These are phyloP conservation scores for Exophiala lecanii-corni DNA, from an alignment of 2,329 filamentous ascomycete genomes.

Conservation along the genomic window DNA sequence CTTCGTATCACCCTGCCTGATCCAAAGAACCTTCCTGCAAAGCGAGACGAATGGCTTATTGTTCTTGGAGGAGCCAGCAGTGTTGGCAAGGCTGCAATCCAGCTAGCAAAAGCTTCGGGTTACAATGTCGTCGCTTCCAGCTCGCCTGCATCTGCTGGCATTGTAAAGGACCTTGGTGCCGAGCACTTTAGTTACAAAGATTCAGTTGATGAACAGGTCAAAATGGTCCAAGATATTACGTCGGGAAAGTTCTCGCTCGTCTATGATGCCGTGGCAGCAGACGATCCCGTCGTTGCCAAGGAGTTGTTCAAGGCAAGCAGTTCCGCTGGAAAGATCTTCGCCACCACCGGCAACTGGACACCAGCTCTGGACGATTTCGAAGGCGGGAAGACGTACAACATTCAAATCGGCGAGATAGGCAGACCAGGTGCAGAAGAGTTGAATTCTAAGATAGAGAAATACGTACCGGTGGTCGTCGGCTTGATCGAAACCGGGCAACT, in stretches of 20 bases:
- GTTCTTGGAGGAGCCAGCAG: conserved; percentile 33
- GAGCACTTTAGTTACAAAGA: conserved; percentile 32
- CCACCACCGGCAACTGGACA: conserved; percentile 27
- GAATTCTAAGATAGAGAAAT: conserved; percentile 23
- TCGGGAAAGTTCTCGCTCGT: conserved; percentile 27
- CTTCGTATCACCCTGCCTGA: conserved; percentile 26
- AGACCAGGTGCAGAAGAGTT: conserved; percentile 22
- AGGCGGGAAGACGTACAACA: conserved; percentile 24
- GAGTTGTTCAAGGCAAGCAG: conserved; percentile 25
- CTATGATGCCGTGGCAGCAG: conserved; percentile 32
- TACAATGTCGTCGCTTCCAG: conserved; percentile 33
- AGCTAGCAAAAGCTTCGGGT: conserved; percentile 30
- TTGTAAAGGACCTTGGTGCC: conserved; percentile 30
- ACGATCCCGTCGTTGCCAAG: conserved; percentile 28
- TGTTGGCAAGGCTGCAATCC: conserved; percentile 32
- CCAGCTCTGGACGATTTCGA: conserved; percentile 23
- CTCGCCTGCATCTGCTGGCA: conserved; percentile 28
- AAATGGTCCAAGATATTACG: conserved; percentile 27
- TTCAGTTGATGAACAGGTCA: conserved; percentile 28
- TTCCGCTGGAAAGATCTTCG: conserved; percentile 26
- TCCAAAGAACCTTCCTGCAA: conserved; percentile 16
- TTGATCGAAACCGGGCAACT: conserved; percentile 23
- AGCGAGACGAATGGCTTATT: conserved; percentile 30
- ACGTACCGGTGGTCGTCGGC: conserved; percentile 24
- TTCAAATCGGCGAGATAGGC: conserved; percentile 21